Base-by-base conservation (phyloP, 345 rosid genomes). In the Salix viminalis region DNA sequence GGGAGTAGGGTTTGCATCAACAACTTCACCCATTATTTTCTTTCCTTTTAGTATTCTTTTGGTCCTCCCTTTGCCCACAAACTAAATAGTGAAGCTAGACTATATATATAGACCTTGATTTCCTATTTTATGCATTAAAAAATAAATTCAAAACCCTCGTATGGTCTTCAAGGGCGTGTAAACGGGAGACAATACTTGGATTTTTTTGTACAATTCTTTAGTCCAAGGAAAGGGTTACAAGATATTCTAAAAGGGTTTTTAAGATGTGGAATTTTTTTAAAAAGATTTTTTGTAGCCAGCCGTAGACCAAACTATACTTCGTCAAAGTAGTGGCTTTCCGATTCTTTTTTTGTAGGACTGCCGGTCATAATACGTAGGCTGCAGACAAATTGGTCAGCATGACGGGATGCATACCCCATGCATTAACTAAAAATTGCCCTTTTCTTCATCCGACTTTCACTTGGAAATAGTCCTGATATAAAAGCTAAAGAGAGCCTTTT, bases 11-110 rank as follows among this genome's bases (percentile, higher is more conserved):
- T 41, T 66, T 36, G 41, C 69, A 2, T 42, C 79, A 58, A 26
- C 26, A 26, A 14, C 56, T 5, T 58, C 73, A 26, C 41, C 79
- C 79, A 76, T 73, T 13, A 68, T 75, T 67, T 23, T 10, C 24
- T 56, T 67, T 18, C 3, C 41, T 0, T 18, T 0, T 19, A 18
- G 46, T 18, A 2, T 28, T 32, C 41, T 66, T 34, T 18, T 21
- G 41, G n/a, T 10, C 62, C 39, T 66, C 41, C 37, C 21, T 66
- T 66, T 66, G 69, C 69, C 24, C 69, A 66, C 69, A 66, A 66
- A 66, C 42, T 21, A 66, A 8, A 9, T 1, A 8, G n/a, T 34
- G 42, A 66, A 66, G 41, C 9, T 62, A 15, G 16, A 37, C 26
- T 66, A 18, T 66, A 66, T 66, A 66, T 66, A 66, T 36, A 66